phyloP scores from a whole-genome alignment of 768 basidiomycete genomes.

The Rhodotorula babjevae region DNA sequence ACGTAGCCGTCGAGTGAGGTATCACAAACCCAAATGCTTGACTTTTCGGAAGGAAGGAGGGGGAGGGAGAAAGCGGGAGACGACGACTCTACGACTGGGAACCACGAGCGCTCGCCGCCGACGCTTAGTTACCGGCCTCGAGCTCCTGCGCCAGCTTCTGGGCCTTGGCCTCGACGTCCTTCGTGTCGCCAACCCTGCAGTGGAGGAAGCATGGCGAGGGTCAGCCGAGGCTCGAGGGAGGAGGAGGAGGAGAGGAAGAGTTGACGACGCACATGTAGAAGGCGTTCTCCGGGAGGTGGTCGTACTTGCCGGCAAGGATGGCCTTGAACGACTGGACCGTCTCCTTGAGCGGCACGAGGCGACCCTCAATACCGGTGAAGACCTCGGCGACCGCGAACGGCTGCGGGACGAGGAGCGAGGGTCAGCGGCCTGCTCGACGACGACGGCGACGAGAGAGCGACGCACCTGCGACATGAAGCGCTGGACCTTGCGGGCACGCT shows the following conservation, averaged over 20 bases:
- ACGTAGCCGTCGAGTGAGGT: neutral
- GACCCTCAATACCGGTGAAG: slow-evolving; percentile 6
- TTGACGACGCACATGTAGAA: slow-evolving; percentile 71
- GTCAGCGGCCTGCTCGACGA: slow-evolving; percentile 52
- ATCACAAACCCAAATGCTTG: neutral
- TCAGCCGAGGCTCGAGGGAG: neutral
- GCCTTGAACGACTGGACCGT: slow-evolving; percentile 67
- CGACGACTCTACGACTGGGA: neutral
- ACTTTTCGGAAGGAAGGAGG: neutral
- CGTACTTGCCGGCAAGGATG: slow-evolving; percentile 84
- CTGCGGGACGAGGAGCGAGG: slow-evolving; percentile 52
- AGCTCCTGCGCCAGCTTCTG: slow-evolving; percentile 89
- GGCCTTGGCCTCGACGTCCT: slow-evolving; percentile 90
- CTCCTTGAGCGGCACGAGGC: slow-evolving; percentile 93
- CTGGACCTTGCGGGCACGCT: slow-evolving; percentile 93
- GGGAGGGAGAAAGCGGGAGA: too few relatives aligned
- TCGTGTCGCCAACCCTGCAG: neutral
- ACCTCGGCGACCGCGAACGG: slow-evolving; percentile 96
- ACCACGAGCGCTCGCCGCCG: too few relatives aligned
- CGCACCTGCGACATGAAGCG: slow-evolving; percentile 82
- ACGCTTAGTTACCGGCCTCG: neutral
- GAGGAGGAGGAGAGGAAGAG: neutral
- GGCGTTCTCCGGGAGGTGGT: slow-evolving; percentile 85
- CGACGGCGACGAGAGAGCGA: slow-evolving; percentile 69
- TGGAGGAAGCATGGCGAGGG: too few relatives aligned